phyloP scores from a whole-genome alignment of 495 filamentous ascomycete genomes.

The Podospora tetraspora region DNA sequence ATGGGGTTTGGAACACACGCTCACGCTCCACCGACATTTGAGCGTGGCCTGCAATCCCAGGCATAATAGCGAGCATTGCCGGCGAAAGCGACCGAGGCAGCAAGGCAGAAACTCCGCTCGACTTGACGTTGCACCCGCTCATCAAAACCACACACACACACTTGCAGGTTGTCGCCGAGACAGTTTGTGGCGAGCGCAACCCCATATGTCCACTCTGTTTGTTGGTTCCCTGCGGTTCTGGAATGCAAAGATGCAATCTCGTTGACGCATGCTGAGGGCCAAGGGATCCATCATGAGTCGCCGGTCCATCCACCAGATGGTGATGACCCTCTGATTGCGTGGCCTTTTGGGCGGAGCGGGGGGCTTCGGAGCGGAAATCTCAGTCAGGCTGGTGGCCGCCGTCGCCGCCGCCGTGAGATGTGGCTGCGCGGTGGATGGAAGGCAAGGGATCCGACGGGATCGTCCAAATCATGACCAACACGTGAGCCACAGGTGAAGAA shows the following conservation, averaged over 20 bases:
- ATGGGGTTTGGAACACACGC: constrained; percentile 17
- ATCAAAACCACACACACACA: neutral
- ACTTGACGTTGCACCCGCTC: neutral
- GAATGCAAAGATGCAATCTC: neutral
- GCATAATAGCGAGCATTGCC: neutral
- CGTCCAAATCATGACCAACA: neutral
- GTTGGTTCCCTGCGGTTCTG: neutral
- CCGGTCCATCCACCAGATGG: neutral
- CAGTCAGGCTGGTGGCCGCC: neutral
- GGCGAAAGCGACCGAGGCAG: neutral
- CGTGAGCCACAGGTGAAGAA: constrained; percentile 13
- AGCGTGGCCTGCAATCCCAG: neutral
- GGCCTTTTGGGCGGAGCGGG: neutral
- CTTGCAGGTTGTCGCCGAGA: neutral
- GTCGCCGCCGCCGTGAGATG: neutral
- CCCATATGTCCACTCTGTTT: neutral
- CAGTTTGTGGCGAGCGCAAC: neutral
- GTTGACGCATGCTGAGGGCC: neutral
- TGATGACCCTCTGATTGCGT: neutral
- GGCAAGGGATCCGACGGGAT: neutral
- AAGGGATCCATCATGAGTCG: neutral
- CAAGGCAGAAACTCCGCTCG: neutral
- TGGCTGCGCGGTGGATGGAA: neutral
- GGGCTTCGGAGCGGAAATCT: neutral
- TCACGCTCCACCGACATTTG: neutral